Evolutionary conservation across 495 filamentous ascomycete species (phyloP).

Genomic region (Trichoderma virens): DNA sequence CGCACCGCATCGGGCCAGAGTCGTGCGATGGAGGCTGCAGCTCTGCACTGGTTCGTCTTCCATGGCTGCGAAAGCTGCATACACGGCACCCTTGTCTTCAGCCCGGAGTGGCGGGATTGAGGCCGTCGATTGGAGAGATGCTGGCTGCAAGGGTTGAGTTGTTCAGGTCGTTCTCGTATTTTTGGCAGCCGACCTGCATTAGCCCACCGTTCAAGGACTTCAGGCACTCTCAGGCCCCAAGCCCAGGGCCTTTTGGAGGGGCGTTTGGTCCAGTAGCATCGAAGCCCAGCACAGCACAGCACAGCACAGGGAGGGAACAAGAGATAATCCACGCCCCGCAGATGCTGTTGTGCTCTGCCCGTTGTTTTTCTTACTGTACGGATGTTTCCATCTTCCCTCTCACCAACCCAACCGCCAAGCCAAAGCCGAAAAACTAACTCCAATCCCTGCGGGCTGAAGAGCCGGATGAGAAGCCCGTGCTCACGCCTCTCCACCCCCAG

Average conservation of each 20-base stretch:
- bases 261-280: too few species aligned
- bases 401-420: not conserved
- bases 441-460: not conserved
- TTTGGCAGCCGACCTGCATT: constrained; percentile 8
- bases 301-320: not conserved
- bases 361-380: not conserved
- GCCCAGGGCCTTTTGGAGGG: too few species aligned
- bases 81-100: not conserved
- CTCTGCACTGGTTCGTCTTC: not conserved
- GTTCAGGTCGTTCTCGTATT: constrained; percentile 6
- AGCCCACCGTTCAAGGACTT: not conserved
- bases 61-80: not conserved
- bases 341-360: not conserved
- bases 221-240: not conserved
- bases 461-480: not conserved
- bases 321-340: not conserved
- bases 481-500: not conserved
- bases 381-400: not conserved
- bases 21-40: constrained; percentile 5
- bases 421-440: not conserved
- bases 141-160: not conserved
- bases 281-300: not conserved
- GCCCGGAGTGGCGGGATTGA: not conserved
- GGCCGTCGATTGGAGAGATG: constrained; percentile 1
- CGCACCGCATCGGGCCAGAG: not conserved